Base-by-base conservation (phyloP, 306 rosid species). In the Arachis stenosperma region DNA sequence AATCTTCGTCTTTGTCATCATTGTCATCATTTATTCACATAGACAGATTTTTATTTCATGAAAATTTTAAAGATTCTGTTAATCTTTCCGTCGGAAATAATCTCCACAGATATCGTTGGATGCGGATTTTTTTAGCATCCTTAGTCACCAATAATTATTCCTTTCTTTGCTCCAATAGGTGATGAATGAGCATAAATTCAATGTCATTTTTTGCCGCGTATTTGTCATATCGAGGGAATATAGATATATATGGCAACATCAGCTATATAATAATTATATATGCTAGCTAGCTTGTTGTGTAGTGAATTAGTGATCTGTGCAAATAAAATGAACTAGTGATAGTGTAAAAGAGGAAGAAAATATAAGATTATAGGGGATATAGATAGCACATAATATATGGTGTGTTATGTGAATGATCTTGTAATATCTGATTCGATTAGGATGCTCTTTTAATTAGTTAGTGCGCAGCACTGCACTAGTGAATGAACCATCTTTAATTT, bases 401-500 rank as follows among this genome's bases (percentile, higher is more conserved):
- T 8, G 39, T 33, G 57, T 65, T 55, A 33, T 39, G 56, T 30
- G 41, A 65, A 52, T 11, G 37, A 54, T 52, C 15, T 64, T 5
- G 6, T 67, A 29, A 55, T 54, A 43, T 55, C 33, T 42, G 73
- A 75, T 75, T 66, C 40, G 37, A 76, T 59, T 33, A 41, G 73
- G 67, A 43, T 75, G 6, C 15, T 15, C 43, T 67, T 46, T 5
- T 33, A 33, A 33, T 33, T 33, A 33, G 37, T 33, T 33, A 33
- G 37, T 33, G 37, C 37, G 37, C 37, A 50, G 80, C 69, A 75
- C 70, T 50, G 74, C 81, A 77, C 75, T 77, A 68, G 47, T 9
- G 70, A 61, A 10, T 46, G 50, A 55, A 22, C 27, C 37, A 4
- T 33, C 4, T 33, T 5, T 2, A 8, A 48, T 42, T 59, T 48